A percentile compares a stretch with the other conserved stretches of the same genome.
Conservation (phyloP, 2,329 filamentous ascomycete species). For the Paradendryphiella salina region DNA sequence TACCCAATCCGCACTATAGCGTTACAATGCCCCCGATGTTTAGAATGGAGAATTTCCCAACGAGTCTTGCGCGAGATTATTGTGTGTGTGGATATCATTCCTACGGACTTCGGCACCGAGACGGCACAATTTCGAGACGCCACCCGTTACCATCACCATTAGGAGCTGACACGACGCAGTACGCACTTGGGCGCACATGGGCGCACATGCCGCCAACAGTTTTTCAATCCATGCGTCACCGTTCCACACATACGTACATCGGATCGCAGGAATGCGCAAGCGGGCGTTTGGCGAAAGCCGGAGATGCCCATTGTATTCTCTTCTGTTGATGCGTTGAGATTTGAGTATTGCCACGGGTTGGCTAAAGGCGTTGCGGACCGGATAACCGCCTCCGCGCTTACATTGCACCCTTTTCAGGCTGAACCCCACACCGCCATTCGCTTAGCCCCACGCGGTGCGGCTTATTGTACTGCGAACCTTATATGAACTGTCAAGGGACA, state of each 20-base stretch:
- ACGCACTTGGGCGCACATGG: not conserved
- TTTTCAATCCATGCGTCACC: not conserved
- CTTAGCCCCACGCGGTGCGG: conserved; percentile 40
- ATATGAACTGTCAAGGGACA: conserved; percentile 27
- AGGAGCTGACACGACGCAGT: conserved; percentile 6
- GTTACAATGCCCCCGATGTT: conserved; percentile 5
- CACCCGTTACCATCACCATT: not conserved
- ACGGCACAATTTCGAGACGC: conserved; percentile 1
- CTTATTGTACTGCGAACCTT: conserved; percentile 28
- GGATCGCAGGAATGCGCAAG: conserved; percentile 7
- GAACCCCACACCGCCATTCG: conserved; percentile 39
- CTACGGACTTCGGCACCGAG: conserved; percentile 7
- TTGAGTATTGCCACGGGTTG: conserved; percentile 11
- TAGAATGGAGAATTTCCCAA: not conserved
- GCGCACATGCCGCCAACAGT: not conserved
- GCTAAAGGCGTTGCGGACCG: conserved; percentile 42
- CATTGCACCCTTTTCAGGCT: conserved; percentile 28
- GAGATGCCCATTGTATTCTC: conserved; percentile 2
- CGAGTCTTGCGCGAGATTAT: conserved; percentile 1
- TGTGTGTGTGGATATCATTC: not conserved
- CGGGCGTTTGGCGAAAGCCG: conserved; percentile 1
- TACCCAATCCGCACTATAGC: conserved; percentile 1
- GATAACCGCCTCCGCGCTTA: conserved; percentile 36
- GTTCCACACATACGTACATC: not conserved
- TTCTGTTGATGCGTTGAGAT: conserved; percentile 2